Conservation (phyloP, 106 monocot genomes). For the Dioscorea dumetorum region DNA sequence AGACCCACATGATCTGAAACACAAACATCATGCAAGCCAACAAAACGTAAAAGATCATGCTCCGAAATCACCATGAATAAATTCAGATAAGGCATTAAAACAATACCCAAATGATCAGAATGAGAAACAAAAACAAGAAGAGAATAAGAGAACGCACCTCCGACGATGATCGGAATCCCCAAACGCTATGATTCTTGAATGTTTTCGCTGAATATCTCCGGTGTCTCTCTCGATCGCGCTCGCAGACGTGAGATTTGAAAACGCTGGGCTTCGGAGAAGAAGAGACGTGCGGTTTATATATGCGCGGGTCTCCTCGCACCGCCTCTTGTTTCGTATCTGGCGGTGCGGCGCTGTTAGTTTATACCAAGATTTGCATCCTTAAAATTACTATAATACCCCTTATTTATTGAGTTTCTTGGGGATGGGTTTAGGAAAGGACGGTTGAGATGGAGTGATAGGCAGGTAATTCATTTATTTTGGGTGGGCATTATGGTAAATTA, state of each 20-base stretch:
- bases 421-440: no score
- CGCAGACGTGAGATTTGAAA: no score
- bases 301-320: not conserved
- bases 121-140: not conserved
- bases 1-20: not conserved
- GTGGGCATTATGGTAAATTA: no score
- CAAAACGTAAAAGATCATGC: no score
- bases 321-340: not conserved
- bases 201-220: not conserved
- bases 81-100: not conserved
- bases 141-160: not conserved
- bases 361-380: no score
- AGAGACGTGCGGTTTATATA: not conserved
- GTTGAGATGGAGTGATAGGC: no score
- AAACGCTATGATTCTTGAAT: not conserved
- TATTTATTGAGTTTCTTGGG: no score
- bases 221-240: not conserved
- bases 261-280: not conserved
- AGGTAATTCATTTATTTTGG: no score
- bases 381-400: no score
- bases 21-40: not conserved
- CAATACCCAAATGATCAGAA: not conserved
- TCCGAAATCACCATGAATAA: no score
- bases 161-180: not conserved
- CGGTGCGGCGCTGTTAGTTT: no score